Percentiles rank a stretch among this genome's conserved stretches.
Conservation (phyloP, 371 early-diverging fungal genomes). For the Coemansia sp. region DNA sequence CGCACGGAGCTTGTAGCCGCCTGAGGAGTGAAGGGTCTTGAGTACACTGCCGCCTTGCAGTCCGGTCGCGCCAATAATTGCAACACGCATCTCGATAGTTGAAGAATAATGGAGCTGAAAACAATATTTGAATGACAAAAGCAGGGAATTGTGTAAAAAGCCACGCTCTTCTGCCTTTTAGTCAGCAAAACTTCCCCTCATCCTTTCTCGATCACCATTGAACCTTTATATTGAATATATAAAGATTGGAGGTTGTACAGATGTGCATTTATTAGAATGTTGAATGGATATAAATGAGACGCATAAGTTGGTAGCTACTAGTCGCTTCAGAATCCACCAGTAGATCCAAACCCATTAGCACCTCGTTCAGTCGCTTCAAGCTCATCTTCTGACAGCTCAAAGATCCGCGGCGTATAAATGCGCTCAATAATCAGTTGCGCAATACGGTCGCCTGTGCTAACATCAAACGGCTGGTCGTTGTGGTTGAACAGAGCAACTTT, state of each 20-base stretch:
- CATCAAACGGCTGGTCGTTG: slow-evolving; percentile 69
- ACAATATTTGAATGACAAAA: neutral
- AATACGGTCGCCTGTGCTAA: slow-evolving; percentile 90
- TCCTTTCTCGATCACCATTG: neutral
- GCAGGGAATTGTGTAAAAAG: too few relatives aligned
- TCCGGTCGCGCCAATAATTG: slow-evolving; percentile 37
- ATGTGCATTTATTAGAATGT: too few relatives aligned
- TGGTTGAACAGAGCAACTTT: slow-evolving; percentile 92
- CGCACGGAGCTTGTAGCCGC: slow-evolving; percentile 27
- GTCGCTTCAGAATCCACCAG: slow-evolving; percentile 58
- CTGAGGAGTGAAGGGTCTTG: slow-evolving; percentile 18
- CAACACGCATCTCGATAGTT: slow-evolving; percentile 18
- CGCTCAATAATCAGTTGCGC: slow-evolving; percentile 94
- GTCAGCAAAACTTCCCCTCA: neutral
- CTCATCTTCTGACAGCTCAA: slow-evolving; percentile 66
- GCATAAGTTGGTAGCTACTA: too few relatives aligned
- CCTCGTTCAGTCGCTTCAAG: slow-evolving; percentile 73
- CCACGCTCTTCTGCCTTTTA: too few relatives aligned
- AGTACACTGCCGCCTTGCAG: slow-evolving; percentile 41
- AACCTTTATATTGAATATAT: too few relatives aligned
- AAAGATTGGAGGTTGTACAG: too few relatives aligned
- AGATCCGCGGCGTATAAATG: slow-evolving; percentile 77
- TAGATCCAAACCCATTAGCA: slow-evolving; percentile 91
- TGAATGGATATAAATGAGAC: too few relatives aligned
- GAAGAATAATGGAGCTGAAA: neutral